Evolutionary conservation across 2,329 filamentous ascomycete species (phyloP), one percentile per base, ranked within the genome.

Genomic region (Pestalotiopsis sp.): DNA sequence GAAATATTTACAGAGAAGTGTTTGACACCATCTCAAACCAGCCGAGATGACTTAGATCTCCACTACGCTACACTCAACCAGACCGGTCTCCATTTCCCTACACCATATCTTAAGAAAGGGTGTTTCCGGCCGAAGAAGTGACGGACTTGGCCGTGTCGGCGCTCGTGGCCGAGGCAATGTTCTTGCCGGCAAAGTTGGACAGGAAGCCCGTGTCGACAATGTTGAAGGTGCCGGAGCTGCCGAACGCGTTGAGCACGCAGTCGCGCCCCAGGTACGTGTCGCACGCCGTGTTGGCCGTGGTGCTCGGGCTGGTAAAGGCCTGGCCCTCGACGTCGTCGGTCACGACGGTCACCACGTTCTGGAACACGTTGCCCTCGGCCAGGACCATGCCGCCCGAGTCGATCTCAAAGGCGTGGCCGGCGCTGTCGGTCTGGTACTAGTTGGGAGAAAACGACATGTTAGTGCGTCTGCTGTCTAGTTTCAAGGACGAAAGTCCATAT

Each of bases 291-390:
- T 73, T 73, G 9, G 39, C 20, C 27, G 69, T 69, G 31, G 66
- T 68, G 39, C 71, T 64, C n/a, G 73, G 66, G 41, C 66, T 67
- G 6, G 66, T 67, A 14, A 67, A 67, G 20, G 66, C 66, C 39
- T 52, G 20, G 17, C 66, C 66, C 17, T 25, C 38, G 41, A 63
- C 39, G 14, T 57, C 59, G 41, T 38, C 62, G 69, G 84, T 80
- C 61, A 85, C 77, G 23, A 81, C 76, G 23, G 79, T 78, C 14
- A 78, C 75, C 67, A 90, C 83, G 72, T 87, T 85, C 77, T 88
- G 83, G 82, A 89, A 90, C 62, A 86, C 78, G 73, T 87, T 89
- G 49, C 87, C 88, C 78, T 90, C 87, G 2, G 84, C 84, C 25
- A 90, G 80, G 58, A 87, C 82, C 72, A 80, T 80, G 65, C 73